Evolutionary conservation across 345 rosid genomes (phyloP).

Genomic region (Arabidopsis suecica): DNA sequence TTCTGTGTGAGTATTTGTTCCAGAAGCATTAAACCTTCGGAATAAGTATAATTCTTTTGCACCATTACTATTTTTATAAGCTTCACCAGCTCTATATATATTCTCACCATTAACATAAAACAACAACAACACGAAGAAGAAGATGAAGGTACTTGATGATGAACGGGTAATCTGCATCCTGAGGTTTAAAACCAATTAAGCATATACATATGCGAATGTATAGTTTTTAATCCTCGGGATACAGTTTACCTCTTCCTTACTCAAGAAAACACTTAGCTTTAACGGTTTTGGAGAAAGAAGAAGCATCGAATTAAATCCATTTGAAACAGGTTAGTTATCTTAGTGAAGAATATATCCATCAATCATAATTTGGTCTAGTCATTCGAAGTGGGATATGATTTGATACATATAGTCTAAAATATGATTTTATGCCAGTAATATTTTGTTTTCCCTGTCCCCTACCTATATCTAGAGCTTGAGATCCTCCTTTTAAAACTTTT

Average conservation of each 20-base stretch:
- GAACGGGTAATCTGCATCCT: constrained; percentile 49
- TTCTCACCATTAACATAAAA: constrained; percentile 11
- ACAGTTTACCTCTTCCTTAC: constrained; percentile 45
- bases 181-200: constrained; percentile 39
- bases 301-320: constrained; percentile 1
- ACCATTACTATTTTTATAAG: constrained; percentile 30
- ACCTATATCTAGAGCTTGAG: too few relatives aligned
- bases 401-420: too few relatives aligned
- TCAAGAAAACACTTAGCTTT: not conserved
- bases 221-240: constrained; percentile 43
- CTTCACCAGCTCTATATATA: constrained; percentile 21
- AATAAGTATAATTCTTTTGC: constrained; percentile 44
- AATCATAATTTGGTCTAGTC: too few relatives aligned
- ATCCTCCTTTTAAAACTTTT: too few relatives aligned
- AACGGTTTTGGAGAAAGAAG: constrained; percentile 14
- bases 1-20: constrained; percentile 40
- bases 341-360: too few relatives aligned
- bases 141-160: constrained; percentile 24
- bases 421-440: too few relatives aligned
- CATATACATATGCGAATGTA: constrained; percentile 1
- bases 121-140: constrained; percentile 13
- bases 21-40: constrained; percentile 45
- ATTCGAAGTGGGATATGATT: too few relatives aligned
- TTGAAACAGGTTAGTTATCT: constrained; percentile 11
- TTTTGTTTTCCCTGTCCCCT: too few relatives aligned